Base-by-base conservation (phyloP, 768 basidiomycete genomes). In the Fistulinella prunicolor region DNA sequence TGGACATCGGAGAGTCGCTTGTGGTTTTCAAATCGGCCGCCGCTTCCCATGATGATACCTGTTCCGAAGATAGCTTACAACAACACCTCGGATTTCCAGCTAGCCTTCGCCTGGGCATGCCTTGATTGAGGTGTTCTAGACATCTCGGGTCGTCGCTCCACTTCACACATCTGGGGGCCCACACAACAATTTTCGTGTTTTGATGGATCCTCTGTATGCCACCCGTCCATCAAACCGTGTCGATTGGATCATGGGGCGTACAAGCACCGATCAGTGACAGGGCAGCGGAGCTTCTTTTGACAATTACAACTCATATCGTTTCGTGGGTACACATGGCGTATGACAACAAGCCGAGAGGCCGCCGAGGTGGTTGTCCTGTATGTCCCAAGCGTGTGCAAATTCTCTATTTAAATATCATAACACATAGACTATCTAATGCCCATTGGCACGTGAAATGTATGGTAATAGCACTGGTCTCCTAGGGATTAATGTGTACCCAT, bases 181-280 rank as follows among this genome's bases (percentile, higher is more conserved):
- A 91, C 91, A 0, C 81, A 91, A 36, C 91, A 94, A 57, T 72
- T 95, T 37, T 82, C 26, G 85, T n/a, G 68, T 94, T 38, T 71
- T 83, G 51, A 89, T 94, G 63, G 81, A 76, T 46, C 68, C 74
- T 30, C 71, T 84, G 6, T 95, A 93, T 64, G 67, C 72, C 50
- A 82, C 80, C 60, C 26, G 80, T 94, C 47, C 78, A 79, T 9
- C 75, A 81, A 7, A 79, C 80, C 35, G 90, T 95, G 88, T 63
- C 71, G 62, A 71, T 29, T 89, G 89, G 65, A 65, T 74, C 5
- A 77, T 75, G 49, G 44, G 45, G 21, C 64, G 65, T 22, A 70
- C 60, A 10, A 73, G 73, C 12, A 53, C 67, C 26, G 51, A 57
- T n/a, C n/a, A 2, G 72, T 77, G 22, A 69, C 67, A 44, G 76